Conservation (phyloP, 176 grass and related monocot genomes). For the Luzula sylvatica region DNA sequence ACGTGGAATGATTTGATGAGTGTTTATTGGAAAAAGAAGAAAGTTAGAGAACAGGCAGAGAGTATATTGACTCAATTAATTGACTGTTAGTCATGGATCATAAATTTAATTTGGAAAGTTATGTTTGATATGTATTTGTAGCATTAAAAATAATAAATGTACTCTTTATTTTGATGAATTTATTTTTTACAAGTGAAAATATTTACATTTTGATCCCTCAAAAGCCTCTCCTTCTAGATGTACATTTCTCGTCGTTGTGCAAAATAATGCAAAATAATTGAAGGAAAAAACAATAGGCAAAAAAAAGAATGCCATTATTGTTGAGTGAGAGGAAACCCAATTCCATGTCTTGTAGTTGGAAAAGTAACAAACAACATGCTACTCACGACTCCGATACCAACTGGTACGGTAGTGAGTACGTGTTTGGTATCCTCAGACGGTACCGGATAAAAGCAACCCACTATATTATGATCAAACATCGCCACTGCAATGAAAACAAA, state of each 20-base stretch:
- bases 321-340: constrained; percentile 47
- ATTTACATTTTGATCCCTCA: no score
- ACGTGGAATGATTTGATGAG: constrained; percentile 49
- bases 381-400: constrained; percentile 48
- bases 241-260: no score
- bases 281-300: no score
- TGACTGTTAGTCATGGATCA: constrained; percentile 8
- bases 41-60: constrained; percentile 34
- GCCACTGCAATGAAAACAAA: constrained; percentile 39
- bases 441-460: constrained; percentile 43
- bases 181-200: no score
- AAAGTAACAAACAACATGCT: constrained; percentile 73
- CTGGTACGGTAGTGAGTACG: constrained; percentile 38
- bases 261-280: no score
- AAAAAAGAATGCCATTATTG: constrained; percentile 8
- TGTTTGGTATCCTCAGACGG: constrained; percentile 39
- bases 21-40: constrained; percentile 55
- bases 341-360: constrained; percentile 49
- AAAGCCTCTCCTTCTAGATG: no score
- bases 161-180: no score
- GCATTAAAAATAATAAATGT: no score
- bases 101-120: constrained; percentile 10
- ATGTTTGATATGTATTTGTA: no score
- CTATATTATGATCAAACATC: constrained; percentile 59
- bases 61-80: constrained; percentile 29